phyloP scores from a whole-genome alignment of 1,139 yeast species.

The Blastobotrys persicus region DNA sequence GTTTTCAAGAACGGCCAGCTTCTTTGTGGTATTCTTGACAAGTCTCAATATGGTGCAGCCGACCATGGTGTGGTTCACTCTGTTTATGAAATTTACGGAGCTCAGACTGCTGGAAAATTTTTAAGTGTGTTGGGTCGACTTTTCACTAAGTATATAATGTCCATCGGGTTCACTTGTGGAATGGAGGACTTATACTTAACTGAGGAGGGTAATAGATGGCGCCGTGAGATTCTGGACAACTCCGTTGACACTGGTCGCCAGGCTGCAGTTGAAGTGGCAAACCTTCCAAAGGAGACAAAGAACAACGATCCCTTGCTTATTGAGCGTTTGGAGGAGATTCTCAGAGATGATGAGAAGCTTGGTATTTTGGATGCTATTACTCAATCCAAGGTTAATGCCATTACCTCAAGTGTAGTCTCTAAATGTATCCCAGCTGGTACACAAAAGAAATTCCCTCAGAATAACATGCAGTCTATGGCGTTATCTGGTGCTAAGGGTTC shows the following conservation, averaged over 20 bases:
- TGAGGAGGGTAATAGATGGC: constrained; percentile 84
- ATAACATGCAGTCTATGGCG: constrained; percentile 99
- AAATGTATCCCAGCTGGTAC: constrained; percentile 96
- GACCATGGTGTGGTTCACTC: constrained; percentile 97
- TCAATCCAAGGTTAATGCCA: constrained; percentile 86
- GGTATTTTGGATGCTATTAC: constrained; percentile 96
- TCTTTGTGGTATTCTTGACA: constrained; percentile 89
- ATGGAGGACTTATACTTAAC: constrained; percentile 98
- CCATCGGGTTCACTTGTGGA: constrained; percentile 97
- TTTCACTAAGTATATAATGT: constrained; percentile 89
- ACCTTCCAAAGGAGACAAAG: constrained; percentile 57
- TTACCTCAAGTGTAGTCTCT: constrained; percentile 89
- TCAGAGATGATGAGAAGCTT: constrained; percentile 88
- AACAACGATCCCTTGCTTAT: constrained; percentile 72
- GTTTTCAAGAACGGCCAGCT: constrained; percentile 84
- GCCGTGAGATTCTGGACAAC: constrained; percentile 73
- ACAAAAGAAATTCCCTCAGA: constrained; percentile 90
- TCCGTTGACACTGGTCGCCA: constrained; percentile 81
- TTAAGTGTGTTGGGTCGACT: constrained; percentile 89
- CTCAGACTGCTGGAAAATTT: constrained; percentile 84
- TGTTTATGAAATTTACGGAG: constrained; percentile 92
- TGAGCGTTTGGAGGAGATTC: constrained; percentile 87
- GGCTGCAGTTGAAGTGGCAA: constrained; percentile 94
- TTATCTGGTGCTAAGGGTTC: constrained; percentile 99
- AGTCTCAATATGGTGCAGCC: constrained; percentile 97